Conservation (phyloP, 2,329 filamentous ascomycete genomes). For the Penicillium sp. region DNA sequence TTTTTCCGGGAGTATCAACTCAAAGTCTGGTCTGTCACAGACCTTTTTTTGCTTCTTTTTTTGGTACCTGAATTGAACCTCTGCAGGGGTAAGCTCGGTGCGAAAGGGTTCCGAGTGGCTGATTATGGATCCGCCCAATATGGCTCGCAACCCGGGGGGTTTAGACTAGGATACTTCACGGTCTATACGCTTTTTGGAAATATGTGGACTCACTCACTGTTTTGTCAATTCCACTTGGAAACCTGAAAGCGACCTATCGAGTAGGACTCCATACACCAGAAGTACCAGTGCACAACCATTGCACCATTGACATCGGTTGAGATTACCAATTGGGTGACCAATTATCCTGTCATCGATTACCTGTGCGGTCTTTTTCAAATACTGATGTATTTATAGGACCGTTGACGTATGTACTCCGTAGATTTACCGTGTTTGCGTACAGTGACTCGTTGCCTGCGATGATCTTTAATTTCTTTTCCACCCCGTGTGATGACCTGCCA, state of each 20-base stretch:
- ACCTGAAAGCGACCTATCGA: constrained; percentile 9
- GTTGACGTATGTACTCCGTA: background rate
- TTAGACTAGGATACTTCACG: constrained; percentile 8
- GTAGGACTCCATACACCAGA: background rate
- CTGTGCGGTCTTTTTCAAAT: background rate
- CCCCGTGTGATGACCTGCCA: background rate
- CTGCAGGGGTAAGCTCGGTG: background rate
- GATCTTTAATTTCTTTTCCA: background rate
- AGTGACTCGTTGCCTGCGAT: background rate
- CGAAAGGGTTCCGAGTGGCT: constrained; percentile 8
- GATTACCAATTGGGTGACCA: background rate
- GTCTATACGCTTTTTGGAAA: constrained; percentile 6
- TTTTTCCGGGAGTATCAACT: background rate
- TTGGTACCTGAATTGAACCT: background rate
- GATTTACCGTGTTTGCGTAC: background rate
- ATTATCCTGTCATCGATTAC: background rate
- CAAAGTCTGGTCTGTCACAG: background rate
- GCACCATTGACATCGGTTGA: constrained; percentile 1
- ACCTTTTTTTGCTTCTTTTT: background rate
- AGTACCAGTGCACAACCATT: background rate
- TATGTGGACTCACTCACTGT: background rate
- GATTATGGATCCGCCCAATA: constrained; percentile 4
- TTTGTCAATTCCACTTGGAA: background rate
- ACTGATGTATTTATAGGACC: background rate
- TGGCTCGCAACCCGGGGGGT: constrained; percentile 5